Percentiles rank a stretch among this genome's conserved stretches.
phyloP scores from a whole-genome alignment of 495 filamentous ascomycete species.

The Penicillium odoratum region DNA sequence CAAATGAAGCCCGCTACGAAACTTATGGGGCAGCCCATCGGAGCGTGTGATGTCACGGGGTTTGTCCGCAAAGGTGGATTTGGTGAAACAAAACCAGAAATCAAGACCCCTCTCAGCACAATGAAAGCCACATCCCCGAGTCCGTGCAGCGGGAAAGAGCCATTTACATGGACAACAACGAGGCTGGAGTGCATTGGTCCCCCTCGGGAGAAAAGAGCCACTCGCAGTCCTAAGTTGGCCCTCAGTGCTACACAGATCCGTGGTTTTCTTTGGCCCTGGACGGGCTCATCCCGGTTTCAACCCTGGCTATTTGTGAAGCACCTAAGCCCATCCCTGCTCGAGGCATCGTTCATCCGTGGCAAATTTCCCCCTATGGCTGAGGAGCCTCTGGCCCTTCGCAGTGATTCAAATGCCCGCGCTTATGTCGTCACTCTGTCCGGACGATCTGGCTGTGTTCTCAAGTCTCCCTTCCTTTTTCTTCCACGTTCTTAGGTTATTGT shows the following conservation, averaged over 20 bases:
- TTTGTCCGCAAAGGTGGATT: background rate
- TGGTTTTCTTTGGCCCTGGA: conserved; percentile 24
- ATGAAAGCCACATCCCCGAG: conserved; percentile 13
- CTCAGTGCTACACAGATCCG: conserved; percentile 27
- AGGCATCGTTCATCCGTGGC: conserved; percentile 19
- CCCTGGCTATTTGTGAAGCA: conserved; percentile 26
- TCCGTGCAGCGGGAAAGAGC: conserved; percentile 4
- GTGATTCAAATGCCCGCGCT: conserved; percentile 20
- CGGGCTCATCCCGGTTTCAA: conserved; percentile 24
- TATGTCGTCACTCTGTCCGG: conserved; percentile 23
- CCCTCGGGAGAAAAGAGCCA: conserved; percentile 27
- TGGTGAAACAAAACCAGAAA: background rate
- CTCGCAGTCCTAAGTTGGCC: conserved; percentile 13
- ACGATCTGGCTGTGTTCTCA: conserved; percentile 23
- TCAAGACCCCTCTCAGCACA: conserved; percentile 1
- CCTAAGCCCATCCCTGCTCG: conserved; percentile 26
- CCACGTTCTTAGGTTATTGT: conserved; percentile 29
- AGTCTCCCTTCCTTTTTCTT: conserved; percentile 12
- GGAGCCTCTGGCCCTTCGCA: conserved; percentile 12
- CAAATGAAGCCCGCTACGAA: background rate
- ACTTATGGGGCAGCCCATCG: background rate
- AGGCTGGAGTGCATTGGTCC: conserved; percentile 15
- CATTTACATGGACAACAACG: conserved; percentile 9
- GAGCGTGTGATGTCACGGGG: background rate
- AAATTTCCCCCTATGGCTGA: conserved; percentile 14